A percentile compares a stretch with the other conserved stretches of the same genome.
Evolutionary conservation across 176 grass and related monocot genomes (phyloP).

Genomic region (Carex littledalei): DNA sequence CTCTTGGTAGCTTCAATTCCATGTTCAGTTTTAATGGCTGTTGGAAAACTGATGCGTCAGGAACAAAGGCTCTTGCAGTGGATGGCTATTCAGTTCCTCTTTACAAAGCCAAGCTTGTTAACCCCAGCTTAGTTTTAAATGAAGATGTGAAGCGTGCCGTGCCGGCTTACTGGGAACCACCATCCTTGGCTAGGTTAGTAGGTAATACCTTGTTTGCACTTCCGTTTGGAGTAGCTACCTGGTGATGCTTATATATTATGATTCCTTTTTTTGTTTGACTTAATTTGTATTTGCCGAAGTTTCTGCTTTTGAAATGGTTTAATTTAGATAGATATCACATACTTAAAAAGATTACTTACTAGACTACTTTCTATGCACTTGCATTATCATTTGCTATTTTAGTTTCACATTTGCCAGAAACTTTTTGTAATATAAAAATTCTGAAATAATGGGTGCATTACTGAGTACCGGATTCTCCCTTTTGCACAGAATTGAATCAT

Average conservation of each 20-base stretch:
- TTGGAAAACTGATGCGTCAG: slow-evolving; percentile 62
- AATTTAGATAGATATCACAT: background rate
- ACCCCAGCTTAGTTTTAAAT: slow-evolving; percentile 37
- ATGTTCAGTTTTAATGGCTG: slow-evolving; percentile 92
- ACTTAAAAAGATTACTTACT: background rate
- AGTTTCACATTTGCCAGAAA: background rate
- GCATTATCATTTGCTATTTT: background rate
- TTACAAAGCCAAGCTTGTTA: slow-evolving; percentile 48
- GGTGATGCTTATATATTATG: background rate
- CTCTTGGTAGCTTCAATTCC: slow-evolving; percentile 85
- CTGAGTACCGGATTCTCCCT: background rate
- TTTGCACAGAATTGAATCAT: background rate
- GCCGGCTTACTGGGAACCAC: slow-evolving; percentile 79
- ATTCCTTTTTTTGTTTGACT: slow-evolving; percentile 15
- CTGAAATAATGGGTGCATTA: background rate
- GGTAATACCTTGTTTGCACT: slow-evolving; percentile 78
- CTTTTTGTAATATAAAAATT: background rate
- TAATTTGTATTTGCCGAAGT: background rate
- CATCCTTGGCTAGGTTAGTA: slow-evolving; percentile 99
- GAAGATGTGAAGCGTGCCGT: slow-evolving; percentile 57
- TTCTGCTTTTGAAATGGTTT: slow-evolving; percentile 2
- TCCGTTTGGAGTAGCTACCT: slow-evolving; percentile 44
- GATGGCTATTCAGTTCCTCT: slow-evolving; percentile 64
- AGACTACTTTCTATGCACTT: background rate
- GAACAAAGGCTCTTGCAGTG: slow-evolving; percentile 78